Base-by-base conservation (phyloP, 306 rosid species). In the Lathyrus sativus region DNA sequence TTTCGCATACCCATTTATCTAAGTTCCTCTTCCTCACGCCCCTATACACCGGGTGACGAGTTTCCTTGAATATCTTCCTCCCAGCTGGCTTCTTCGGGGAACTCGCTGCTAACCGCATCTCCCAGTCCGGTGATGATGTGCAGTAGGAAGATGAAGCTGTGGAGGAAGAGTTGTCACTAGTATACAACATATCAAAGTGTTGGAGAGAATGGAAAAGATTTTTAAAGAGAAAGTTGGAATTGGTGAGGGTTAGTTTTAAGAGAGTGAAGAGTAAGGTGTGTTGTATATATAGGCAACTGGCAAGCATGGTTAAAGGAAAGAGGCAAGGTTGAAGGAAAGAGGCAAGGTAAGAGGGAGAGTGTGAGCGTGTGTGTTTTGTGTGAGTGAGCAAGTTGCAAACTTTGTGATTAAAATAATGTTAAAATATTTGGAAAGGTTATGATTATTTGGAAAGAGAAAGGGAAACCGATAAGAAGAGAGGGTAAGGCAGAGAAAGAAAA, bases 61-160 rank as follows among this genome's bases (percentile, higher is more conserved):
- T 92, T 82, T 89, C 98, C 82, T 72, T 85, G 69, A 87, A 92
- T 75, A 87, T 92, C 89, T 92, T 92, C 83, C 98, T 71, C 2
- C 96, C 98, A 0, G 95, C 96, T 0, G 85, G 72, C 75, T 92
- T 89, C 87, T 92, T 92, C 0, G 98, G 98, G 38, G 75, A 39
- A 9, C 78, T 72, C 0, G 83, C 74, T 0, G 98, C 98, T 66
- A 92, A 46, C 19, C 64, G 1, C 4, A 87, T 18, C 75, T 84
- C 91, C 67, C 86, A 85, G 0, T 49, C 12, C 0, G 55, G 26
- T 1, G 26, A 7, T 49, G 55, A 49, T 3, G 5, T 17, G 6
- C 17, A 0, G 12, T 15, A 49, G 24, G 24, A 48, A 49, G 55
- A 49, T 7, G 55, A 7, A 14, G 8, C 5, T 15, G 9, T 7